Base-by-base conservation (phyloP, 768 basidiomycete genomes). In the Agaricus subrufescens region DNA sequence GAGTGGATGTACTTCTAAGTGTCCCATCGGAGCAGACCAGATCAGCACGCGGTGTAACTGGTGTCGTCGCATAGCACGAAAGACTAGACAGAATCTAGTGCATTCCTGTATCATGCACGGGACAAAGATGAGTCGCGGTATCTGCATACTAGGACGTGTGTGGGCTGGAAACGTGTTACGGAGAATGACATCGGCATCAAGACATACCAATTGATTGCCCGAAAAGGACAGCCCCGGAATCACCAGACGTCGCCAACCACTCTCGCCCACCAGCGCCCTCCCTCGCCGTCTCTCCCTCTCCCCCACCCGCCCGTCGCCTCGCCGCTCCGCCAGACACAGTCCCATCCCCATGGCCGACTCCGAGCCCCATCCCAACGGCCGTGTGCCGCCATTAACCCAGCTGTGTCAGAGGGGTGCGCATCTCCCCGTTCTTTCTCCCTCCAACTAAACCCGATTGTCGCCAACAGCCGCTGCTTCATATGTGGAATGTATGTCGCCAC, bases 401-500 rank as follows among this genome's bases (percentile, higher is more conserved):
- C 79, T 82, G 48, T 92, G 90, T 61, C 89, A 91, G 67, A 80
- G 86, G 67, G 83, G 89, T 90, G 61, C 68, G 82, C 61, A 40
- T 30, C 46, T 56, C 38, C 52, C 50, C 31, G 29, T 45, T 56
- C 26, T 31, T 56, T 56, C 43, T 26, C 47, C 50, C 47, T 60
- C 55, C 55, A 62, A 11, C 1, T 27, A 44, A 23, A 3, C 27
- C 30, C 45, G 26, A 50, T 34, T 44, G 52, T 26, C 44, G 31
- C 37, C 27, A 45, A 8, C 37, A 61, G 55, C 34, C 42, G 55
- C 55, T 15, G 40, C 55, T 7, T 44, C 55, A 38, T 50, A 40
- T 19, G 43, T 29, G 12, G 55, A 56, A 10, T 56, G 55, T 56
- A 31, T 29, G 55, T 45, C 26, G 37, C 7, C 6, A 2, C 19